Conservation (phyloP, 495 filamentous ascomycete species). For the Ascodesmis nigricans region DNA sequence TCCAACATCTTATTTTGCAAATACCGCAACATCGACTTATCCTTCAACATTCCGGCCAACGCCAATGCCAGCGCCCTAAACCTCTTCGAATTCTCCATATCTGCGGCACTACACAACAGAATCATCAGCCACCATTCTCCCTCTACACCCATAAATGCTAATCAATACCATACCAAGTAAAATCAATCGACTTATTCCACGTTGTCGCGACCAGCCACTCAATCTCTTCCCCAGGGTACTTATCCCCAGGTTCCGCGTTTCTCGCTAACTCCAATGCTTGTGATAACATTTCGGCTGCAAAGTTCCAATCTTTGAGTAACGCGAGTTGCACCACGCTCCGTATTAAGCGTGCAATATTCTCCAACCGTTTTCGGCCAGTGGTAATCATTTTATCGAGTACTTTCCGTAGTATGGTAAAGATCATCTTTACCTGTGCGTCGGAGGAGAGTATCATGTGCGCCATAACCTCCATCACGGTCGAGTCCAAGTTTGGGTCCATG, state of each 20-base stretch:
- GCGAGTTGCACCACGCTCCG: slow-evolving; percentile 15
- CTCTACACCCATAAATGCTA: slow-evolving; percentile 4
- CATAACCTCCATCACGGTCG: slow-evolving; percentile 20
- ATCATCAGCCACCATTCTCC: slow-evolving; percentile 6
- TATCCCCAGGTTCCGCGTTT: slow-evolving; percentile 23
- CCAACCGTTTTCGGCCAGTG: slow-evolving; percentile 6
- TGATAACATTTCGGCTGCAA: slow-evolving; percentile 33
- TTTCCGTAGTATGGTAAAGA: slow-evolving; percentile 12
- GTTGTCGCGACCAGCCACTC: slow-evolving; percentile 43
- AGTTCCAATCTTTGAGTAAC: slow-evolving; percentile 14
- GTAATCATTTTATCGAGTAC: slow-evolving; percentile 15
- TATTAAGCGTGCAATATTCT: slow-evolving; percentile 16
- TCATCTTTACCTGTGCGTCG: slow-evolving; percentile 25
- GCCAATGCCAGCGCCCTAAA: slow-evolving; percentile 16
- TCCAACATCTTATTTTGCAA: slow-evolving; percentile 13
- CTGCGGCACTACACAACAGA: slow-evolving; percentile 11
- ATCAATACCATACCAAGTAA: slow-evolving; percentile 13
- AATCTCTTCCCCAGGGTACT: slow-evolving; percentile 48
- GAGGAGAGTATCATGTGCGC: slow-evolving; percentile 39
- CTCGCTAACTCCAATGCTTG: slow-evolving; percentile 31
- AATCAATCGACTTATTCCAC: slow-evolving; percentile 20
- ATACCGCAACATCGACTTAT: slow-evolving; percentile 10
- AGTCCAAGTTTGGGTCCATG: background rate
- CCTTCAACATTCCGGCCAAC: slow-evolving; percentile 13
- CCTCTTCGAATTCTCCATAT: slow-evolving; percentile 10